Conservation (phyloP, 768 basidiomycete species). For the Leccinum longicurvipes region DNA sequence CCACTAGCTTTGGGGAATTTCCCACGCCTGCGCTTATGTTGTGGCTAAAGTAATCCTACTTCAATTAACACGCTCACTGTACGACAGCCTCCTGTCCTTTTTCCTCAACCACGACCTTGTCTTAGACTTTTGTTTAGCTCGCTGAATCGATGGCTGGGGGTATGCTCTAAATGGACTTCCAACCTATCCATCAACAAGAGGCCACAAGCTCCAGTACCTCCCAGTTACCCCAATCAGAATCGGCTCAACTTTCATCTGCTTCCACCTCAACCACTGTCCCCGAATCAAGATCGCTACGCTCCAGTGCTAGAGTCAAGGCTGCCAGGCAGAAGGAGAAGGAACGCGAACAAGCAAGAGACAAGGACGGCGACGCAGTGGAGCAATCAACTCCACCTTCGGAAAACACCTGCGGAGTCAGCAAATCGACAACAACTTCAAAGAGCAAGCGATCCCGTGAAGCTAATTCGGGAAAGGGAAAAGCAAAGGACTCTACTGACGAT, state of each 20-base stretch:
- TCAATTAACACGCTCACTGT: constrained; percentile 22
- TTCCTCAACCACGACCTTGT: constrained; percentile 25
- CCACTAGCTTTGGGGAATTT: constrained; percentile 19
- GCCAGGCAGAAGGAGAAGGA: constrained; percentile 65
- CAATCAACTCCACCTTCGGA: constrained; percentile 39
- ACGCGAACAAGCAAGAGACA: constrained; percentile 51
- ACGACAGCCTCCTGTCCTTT: constrained; percentile 20
- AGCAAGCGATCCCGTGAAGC: constrained; percentile 52
- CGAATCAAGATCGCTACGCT: constrained; percentile 61
- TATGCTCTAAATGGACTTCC: constrained; percentile 91
- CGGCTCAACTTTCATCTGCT: constrained; percentile 33
- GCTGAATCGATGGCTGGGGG: constrained; percentile 79
- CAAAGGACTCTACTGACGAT: constrained; percentile 56
- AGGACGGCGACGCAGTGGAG: constrained; percentile 49
- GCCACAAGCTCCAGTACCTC: constrained; percentile 58
- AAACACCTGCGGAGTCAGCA: constrained; percentile 41
- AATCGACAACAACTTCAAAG: constrained; percentile 38
- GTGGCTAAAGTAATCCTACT: constrained; percentile 23
- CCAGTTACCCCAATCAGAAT: constrained; percentile 42
- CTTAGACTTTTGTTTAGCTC: constrained; percentile 15
- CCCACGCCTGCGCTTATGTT: constrained; percentile 30
- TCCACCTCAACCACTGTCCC: constrained; percentile 35
- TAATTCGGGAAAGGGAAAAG: constrained; percentile 56
- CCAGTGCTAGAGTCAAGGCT: constrained; percentile 72
- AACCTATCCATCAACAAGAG: constrained; percentile 67